Base-by-base conservation (phyloP, 1,139 yeast species). In the Geotrichum candidum region DNA sequence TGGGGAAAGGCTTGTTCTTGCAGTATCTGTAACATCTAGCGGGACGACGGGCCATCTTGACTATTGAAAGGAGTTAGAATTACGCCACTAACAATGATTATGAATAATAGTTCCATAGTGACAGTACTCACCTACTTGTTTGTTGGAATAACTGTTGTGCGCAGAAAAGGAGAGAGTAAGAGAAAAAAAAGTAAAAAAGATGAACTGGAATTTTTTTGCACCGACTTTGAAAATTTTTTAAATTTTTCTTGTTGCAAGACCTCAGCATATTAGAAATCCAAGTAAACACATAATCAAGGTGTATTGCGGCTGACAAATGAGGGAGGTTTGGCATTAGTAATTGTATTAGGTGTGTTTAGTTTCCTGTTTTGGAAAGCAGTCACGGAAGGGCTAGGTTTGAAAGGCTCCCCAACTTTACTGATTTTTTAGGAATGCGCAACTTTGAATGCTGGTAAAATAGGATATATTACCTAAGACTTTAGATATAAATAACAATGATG, bases 1-100 rank as follows among this genome's bases (percentile, higher is more conserved):
- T 94, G 84, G 99, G 99, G 90, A 86, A 94, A 77, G 99, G 99
- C 87, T 94, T 94, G 96, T 95, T 95, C 90, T 95, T 94, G 88
- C 97, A 95, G 96, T 92, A 94, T 86, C 99, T 91, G 97, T 94
- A 94, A 87, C 99, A 94, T 88, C 98, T 90, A 87, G 99, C 99
- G 84, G 99, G 99, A 90, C 99, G 94, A 85, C 99, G 92, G 82
- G 99, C 98, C 99, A 94, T 94, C 80, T 87, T 90, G 85, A 76
- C 46, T 50, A 15, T 50, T 50, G 27, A 50, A 13, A 22, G 22
- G 52, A 41, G 46, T 41, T 41, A 41, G 46, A 41, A 41, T 15
- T 3, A 41, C 6, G 46, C 13, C 9, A 29, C 31, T 9, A 22
- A 50, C 15, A 25, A 10, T 50, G 52, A 18, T 22, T 18, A 18